These are phyloP conservation scores for Pythium monospermum DNA, from an alignment of 352 stramenopile genomes.

Conservation along the genomic window DNA sequence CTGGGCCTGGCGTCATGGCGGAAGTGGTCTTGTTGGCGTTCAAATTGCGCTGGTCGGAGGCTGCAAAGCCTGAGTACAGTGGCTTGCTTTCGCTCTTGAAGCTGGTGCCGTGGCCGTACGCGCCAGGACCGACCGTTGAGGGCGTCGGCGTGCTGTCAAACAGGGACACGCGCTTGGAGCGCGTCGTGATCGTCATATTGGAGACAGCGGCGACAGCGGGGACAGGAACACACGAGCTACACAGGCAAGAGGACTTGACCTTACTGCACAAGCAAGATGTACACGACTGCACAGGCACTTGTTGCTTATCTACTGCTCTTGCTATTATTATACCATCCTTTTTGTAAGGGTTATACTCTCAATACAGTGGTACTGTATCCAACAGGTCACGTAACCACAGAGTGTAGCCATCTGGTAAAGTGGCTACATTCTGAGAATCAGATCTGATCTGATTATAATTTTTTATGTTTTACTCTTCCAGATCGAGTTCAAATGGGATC, in stretches of 20 bases:
- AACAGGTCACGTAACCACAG: not conserved
- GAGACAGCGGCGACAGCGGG: too few relatives aligned
- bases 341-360: too few relatives aligned
- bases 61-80: constrained; percentile 64
- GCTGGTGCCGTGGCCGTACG: constrained; percentile 50
- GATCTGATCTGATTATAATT: not conserved
- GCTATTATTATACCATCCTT: too few relatives aligned
- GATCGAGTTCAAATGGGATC: constrained; percentile 28
- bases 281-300: too few relatives aligned
- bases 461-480: constrained; percentile 10
- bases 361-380: not conserved
- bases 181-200: constrained; percentile 78
- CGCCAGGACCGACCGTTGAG: constrained; percentile 52
- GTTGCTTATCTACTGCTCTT: too few relatives aligned
- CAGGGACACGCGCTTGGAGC: constrained; percentile 63
- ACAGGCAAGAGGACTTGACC: not conserved
- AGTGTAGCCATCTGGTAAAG: constrained; percentile 8
- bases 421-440: constrained; percentile 4
- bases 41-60: constrained; percentile 64
- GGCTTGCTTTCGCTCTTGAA: constrained; percentile 34
- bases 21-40: constrained; percentile 79
- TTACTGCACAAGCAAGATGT: too few relatives aligned
- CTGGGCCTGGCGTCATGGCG: constrained; percentile 64
- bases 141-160: constrained; percentile 47
- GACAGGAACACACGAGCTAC: not conserved